Conservation (phyloP, 2,329 filamentous ascomycete genomes). For the Clonostachys solani region DNA sequence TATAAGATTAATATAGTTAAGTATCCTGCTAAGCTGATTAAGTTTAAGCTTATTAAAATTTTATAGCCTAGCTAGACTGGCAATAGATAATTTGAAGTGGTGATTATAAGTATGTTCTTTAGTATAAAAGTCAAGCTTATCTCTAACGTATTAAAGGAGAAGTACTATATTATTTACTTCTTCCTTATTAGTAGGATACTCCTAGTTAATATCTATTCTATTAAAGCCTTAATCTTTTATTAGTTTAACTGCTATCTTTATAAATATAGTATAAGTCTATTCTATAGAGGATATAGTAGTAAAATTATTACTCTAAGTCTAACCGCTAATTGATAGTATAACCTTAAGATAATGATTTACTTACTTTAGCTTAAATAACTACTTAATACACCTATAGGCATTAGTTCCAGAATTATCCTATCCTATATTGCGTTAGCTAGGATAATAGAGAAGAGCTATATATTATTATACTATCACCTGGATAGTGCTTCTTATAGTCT, state of each 20-base stretch:
- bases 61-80: constrained; percentile 41
- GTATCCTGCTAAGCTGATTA: constrained; percentile 29
- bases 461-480: constrained; percentile 48
- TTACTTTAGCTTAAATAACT: constrained; percentile 75
- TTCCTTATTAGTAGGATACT: too few relatives aligned
- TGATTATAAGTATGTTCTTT: constrained; percentile 19
- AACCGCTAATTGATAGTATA: too few relatives aligned
- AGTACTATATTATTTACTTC: too few relatives aligned
- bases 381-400: constrained; percentile 77
- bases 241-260: too few relatives aligned
- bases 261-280: too few relatives aligned
- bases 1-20: constrained; percentile 66
- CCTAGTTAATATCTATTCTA: too few relatives aligned
- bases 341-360: constrained; percentile 2
- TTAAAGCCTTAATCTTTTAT: too few relatives aligned
- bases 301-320: too few relatives aligned
- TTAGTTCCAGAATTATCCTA: constrained; percentile 66
- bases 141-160: too few relatives aligned
- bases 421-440: constrained; percentile 14
- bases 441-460: neutral
- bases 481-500: constrained; percentile 70
- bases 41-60: too few relatives aligned
- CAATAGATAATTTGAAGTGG: constrained; percentile 51
- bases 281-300: too few relatives aligned
- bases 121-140: too few relatives aligned